These are phyloP conservation scores for Kentomonas sorsogonicus DNA, from an alignment of 208 protist species.

Conservation along the genomic window DNA sequence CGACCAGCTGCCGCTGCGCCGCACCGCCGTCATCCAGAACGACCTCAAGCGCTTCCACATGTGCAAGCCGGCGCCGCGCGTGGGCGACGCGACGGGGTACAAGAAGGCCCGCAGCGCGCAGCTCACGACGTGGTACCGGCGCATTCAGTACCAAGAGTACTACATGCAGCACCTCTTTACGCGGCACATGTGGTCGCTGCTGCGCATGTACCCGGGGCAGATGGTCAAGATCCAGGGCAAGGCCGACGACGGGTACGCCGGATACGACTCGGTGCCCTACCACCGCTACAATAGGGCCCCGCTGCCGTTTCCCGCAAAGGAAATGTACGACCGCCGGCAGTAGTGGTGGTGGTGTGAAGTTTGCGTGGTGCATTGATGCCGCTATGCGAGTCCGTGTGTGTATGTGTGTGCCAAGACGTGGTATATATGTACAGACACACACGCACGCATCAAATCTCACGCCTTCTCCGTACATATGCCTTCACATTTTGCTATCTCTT, in stretches of 20 bases:
- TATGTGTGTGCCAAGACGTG: too few relatives aligned
- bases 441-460: too few relatives aligned
- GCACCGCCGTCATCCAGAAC: conserved; percentile 78
- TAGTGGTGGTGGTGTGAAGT: too few relatives aligned
- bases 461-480: too few relatives aligned
- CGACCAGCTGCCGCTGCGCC: conserved; percentile 82
- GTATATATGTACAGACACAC: too few relatives aligned
- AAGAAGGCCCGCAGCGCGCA: conserved; percentile 70
- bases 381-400: too few relatives aligned
- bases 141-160: conserved; percentile 90
- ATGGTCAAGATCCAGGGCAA: conserved; percentile 78
- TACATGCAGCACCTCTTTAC: conserved; percentile 86
- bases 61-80: conserved; percentile 63
- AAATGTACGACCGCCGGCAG: conserved; percentile 88
- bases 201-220: too few relatives aligned
- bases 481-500: too few relatives aligned
- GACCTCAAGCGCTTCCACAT: conserved; percentile 76
- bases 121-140: conserved; percentile 81
- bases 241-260: conserved; percentile 80
- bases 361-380: too few relatives aligned
- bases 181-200: too few relatives aligned
- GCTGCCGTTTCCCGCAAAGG: conserved; percentile 72
- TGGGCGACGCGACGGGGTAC: conserved; percentile 81
- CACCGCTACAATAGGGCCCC: conserved; percentile 85
- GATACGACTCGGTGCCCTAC: conserved; percentile 78